phyloP scores from a whole-genome alignment of 345 rosid genomes.

The Kandelia obovata region DNA sequence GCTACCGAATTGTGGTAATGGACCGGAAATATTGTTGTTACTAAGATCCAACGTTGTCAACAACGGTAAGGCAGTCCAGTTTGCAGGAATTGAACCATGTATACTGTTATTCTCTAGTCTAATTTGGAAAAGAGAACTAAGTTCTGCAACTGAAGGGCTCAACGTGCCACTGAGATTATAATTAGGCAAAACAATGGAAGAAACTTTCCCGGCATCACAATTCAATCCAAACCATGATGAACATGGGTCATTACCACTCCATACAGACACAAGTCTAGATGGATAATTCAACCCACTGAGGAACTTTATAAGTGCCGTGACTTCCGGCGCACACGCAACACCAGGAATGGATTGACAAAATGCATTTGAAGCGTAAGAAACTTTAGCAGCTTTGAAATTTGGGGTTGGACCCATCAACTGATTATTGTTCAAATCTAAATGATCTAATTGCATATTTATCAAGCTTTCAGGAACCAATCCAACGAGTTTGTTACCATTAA shows the following conservation, averaged over 20 bases:
- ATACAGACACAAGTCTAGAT: slow-evolving; percentile 42
- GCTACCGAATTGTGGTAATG: slow-evolving; percentile 42
- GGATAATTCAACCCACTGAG: slow-evolving; percentile 60
- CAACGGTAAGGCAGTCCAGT: slow-evolving; percentile 56
- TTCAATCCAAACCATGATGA: slow-evolving; percentile 52
- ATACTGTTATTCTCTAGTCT: slow-evolving; percentile 46
- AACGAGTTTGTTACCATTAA: slow-evolving; percentile 51
- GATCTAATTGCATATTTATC: slow-evolving; percentile 40
- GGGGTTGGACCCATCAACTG: slow-evolving; percentile 73
- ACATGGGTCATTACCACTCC: slow-evolving; percentile 70
- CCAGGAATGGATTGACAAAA: slow-evolving; percentile 55
- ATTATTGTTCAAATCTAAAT: slow-evolving; percentile 64
- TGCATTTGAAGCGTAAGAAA: slow-evolving; percentile 36
- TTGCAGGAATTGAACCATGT: slow-evolving; percentile 45
- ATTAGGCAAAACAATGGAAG: slow-evolving; percentile 40
- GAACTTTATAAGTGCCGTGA: slow-evolving; percentile 59
- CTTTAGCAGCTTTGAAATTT: slow-evolving; percentile 39
- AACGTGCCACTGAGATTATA: slow-evolving; percentile 54
- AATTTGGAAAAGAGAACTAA: slow-evolving; percentile 42
- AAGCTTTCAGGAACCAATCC: slow-evolving; percentile 60
- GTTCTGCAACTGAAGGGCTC: slow-evolving; percentile 56
- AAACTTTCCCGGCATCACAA: slow-evolving; percentile 34
- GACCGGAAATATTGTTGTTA: slow-evolving; percentile 54
- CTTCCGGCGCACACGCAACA: slow-evolving; percentile 49
- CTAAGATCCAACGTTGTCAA: slow-evolving; percentile 54